Conservation (phyloP, 169 alveolate species). For the Eimeria sp. region DNA sequence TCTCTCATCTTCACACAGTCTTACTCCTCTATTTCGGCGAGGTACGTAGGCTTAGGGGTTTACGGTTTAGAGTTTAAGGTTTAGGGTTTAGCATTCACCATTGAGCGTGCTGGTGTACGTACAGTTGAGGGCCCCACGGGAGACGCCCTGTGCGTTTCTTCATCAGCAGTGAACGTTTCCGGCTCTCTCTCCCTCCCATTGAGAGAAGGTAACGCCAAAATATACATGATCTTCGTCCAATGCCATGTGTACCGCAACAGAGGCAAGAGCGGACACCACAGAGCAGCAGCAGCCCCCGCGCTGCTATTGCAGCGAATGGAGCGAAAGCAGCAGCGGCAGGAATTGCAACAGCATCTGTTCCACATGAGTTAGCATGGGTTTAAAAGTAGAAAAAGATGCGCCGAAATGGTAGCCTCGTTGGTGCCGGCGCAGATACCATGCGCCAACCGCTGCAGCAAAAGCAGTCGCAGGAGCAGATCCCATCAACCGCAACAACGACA, state of each 20-base stretch:
- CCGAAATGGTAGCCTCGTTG: too few species aligned
- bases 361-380: neutral
- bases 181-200: neutral
- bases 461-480: neutral
- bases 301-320: neutral
- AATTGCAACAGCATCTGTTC: neutral
- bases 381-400: neutral
- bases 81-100: slow-evolving; percentile 6
- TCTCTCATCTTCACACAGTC: neutral
- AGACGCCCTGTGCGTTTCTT: neutral
- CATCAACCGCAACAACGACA: neutral
- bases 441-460: neutral
- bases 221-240: neutral
- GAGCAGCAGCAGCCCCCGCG: neutral
- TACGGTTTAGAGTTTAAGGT: slow-evolving; percentile 29
- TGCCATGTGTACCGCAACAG: slow-evolving; percentile 10
- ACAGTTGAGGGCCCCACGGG: slow-evolving; percentile 40
- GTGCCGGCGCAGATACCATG: too few species aligned
- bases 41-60: neutral
- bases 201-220: neutral
- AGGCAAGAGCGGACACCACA: neutral
- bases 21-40: neutral
- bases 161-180: neutral
- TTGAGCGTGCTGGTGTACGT: neutral
- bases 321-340: slow-evolving; percentile 5